Evolutionary conservation across 345 rosid genomes (phyloP), one percentile per base, ranked within the genome.

Genomic region (Noccaea caerulescens): DNA sequence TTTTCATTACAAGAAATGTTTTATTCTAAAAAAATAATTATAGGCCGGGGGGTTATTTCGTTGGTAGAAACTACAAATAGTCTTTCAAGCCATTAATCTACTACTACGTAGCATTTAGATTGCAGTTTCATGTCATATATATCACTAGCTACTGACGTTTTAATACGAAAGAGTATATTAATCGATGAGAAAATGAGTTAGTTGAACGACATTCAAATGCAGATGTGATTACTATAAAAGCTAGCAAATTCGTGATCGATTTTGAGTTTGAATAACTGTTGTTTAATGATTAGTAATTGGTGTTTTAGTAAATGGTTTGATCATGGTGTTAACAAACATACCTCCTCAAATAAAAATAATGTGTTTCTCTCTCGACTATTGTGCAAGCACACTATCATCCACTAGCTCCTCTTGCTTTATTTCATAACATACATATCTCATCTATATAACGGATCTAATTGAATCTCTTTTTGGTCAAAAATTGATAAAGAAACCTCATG

Each of bases 401-500:
- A 74, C 72, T 74, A 58, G 10, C 67, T 33, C 41, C 49, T 59
- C 63, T 59, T 61, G 56, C 78, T 67, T 74, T 74, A 67, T 20
- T 51, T 45, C 69, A 61, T 58, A 67, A 44, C 25, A 53, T 63
- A 72, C 71, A 63, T 44, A 18, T 66, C 11, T 9, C 77, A 53
- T 58, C 72, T 57, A 58, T 51, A 43, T 52, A 67, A 50, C 72
- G 78, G 73, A 74, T 58, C 52, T 73, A 11, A 39, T 58, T 66
- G 72, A 73, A 66, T 66, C 61, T 66, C 77, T 73, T 73, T 73
- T 66, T 44, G 77, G 77, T 73, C 77, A 73, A 66, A 58, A 12
- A 58, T 66, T 52, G 72, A 59, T 58, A 73, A 73, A 58, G 77
- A 73, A 58, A 50, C 61, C 43, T 73, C 66, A 73, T 50, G 46